These are phyloP conservation scores for Ceratobasidium theobromae DNA, from an alignment of 1,284 basidiomycete species.

Conservation along the genomic window DNA sequence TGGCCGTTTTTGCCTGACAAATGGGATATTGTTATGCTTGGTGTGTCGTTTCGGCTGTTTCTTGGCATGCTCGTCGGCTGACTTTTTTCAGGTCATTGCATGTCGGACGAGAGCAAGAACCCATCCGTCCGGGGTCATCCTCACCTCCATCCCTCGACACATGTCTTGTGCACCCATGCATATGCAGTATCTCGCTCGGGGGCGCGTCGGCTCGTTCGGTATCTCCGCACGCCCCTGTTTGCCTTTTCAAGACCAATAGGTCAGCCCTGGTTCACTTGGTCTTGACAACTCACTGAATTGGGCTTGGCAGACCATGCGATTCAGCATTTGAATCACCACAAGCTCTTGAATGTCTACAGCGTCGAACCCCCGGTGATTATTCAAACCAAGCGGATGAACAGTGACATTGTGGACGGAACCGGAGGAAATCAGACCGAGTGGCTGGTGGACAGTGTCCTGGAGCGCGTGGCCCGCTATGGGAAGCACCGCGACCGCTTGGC, in stretches of 20 bases:
- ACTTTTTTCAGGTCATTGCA: conserved; percentile 35
- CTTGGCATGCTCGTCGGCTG: not conserved
- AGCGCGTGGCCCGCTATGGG: conserved; percentile 38
- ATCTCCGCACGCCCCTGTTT: conserved; percentile 30
- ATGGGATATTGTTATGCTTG: conserved; percentile 78
- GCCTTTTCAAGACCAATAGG: conserved; percentile 34
- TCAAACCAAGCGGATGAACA: conserved; percentile 42
- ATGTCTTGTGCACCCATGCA: conserved; percentile 36
- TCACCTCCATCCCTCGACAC: conserved; percentile 33
- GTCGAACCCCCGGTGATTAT: conserved; percentile 44
- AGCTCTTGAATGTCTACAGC: conserved; percentile 41
- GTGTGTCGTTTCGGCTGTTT: conserved; percentile 44
- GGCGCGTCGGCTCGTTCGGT: conserved; percentile 29
- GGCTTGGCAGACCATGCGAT: conserved; percentile 43
- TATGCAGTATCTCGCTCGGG: conserved; percentile 31
- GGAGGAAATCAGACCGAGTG: conserved; percentile 41
- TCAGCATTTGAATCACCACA: conserved; percentile 40
- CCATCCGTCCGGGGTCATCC: conserved; percentile 22
- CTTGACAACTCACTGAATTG: conserved; percentile 22
- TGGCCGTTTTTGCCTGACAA: conserved; percentile 59
- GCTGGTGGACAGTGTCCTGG: conserved; percentile 43
- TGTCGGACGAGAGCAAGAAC: conserved; percentile 33
- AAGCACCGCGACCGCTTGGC: not conserved
- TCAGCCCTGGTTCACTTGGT: not conserved
- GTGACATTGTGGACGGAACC: conserved; percentile 42